These are phyloP conservation scores for Alternaria sp. DNA, from an alignment of 2,329 filamentous ascomycete species.

Conservation along the genomic window DNA sequence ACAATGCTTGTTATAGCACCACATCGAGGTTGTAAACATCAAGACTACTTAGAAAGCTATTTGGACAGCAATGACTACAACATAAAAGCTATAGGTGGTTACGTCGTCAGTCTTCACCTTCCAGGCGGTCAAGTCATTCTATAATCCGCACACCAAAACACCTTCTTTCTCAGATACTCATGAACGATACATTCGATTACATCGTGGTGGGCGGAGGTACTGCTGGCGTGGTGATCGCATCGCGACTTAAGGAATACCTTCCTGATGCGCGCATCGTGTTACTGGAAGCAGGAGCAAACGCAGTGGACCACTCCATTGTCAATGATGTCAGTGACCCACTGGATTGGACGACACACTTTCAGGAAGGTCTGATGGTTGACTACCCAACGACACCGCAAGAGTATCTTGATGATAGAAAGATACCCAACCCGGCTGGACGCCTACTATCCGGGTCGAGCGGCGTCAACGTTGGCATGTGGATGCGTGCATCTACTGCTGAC, in stretches of 20 bases:
- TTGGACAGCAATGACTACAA: neutral
- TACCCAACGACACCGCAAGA: slow-evolving; percentile 27
- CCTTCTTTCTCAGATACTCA: neutral
- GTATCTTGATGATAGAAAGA: slow-evolving; percentile 18
- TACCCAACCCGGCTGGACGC: slow-evolving; percentile 23
- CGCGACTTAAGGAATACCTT: slow-evolving; percentile 25
- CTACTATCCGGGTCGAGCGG: slow-evolving; percentile 27
- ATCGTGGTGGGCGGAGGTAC: slow-evolving; percentile 40
- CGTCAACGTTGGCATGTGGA: slow-evolving; percentile 27
- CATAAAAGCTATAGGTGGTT: neutral
- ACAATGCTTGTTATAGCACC: neutral
- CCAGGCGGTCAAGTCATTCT: neutral
- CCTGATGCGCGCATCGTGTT: slow-evolving; percentile 14
- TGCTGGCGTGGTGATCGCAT: slow-evolving; percentile 32
- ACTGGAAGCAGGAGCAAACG: slow-evolving; percentile 28
- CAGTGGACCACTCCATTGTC: slow-evolving; percentile 11
- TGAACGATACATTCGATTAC: slow-evolving; percentile 20
- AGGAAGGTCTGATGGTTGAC: slow-evolving; percentile 20
- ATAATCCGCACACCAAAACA: neutral
- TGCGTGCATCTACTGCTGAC: slow-evolving; percentile 23
- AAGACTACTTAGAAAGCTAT: neutral
- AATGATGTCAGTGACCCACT: slow-evolving; percentile 14
- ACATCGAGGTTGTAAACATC: neutral
- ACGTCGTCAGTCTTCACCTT: neutral
- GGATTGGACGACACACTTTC: slow-evolving; percentile 10